Evolutionary conservation across 2,329 filamentous ascomycete species (phyloP).

Genomic region (Trichoderma citrinoviride): DNA sequence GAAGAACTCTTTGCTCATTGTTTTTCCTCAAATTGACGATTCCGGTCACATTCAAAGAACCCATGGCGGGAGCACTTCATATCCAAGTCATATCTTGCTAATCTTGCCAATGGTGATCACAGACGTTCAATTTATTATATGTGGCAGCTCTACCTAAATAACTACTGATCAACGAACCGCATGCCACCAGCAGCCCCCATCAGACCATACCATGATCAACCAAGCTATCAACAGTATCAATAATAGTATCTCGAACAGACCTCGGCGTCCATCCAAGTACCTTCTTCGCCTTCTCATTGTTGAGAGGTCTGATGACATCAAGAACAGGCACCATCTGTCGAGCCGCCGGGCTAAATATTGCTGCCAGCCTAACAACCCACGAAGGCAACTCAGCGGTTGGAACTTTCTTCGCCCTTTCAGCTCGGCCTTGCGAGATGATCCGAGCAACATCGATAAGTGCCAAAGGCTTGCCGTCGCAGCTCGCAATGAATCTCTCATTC

Average conservation of each 20-base stretch:
- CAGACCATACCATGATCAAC: background rate
- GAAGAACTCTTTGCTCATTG: conserved; percentile 69
- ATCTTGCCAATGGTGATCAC: too few species aligned
- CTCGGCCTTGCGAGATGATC: background rate
- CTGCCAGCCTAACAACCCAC: conserved; percentile 7
- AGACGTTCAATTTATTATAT: too few species aligned
- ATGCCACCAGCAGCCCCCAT: too few species aligned
- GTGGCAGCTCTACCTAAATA: too few species aligned
- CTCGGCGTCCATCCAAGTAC: background rate
- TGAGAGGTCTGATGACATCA: background rate
- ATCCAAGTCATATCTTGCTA: too few species aligned
- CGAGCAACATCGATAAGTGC: background rate
- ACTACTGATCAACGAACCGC: too few species aligned
- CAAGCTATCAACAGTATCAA: conserved; percentile 5
- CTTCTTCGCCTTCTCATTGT: background rate
- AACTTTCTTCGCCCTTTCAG: background rate
- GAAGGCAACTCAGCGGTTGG: background rate
- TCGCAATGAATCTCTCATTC: conserved; percentile 31
- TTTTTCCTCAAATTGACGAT: conserved; percentile 63
- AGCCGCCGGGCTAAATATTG: background rate
- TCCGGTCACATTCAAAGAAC: too few species aligned
- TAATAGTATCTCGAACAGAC: background rate
- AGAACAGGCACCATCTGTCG: conserved; percentile 3
- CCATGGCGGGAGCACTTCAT: too few species aligned
- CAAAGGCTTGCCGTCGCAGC: conserved; percentile 12